Base-by-base conservation (phyloP, 208 protist species). In the Porcisia deanei region DNA sequence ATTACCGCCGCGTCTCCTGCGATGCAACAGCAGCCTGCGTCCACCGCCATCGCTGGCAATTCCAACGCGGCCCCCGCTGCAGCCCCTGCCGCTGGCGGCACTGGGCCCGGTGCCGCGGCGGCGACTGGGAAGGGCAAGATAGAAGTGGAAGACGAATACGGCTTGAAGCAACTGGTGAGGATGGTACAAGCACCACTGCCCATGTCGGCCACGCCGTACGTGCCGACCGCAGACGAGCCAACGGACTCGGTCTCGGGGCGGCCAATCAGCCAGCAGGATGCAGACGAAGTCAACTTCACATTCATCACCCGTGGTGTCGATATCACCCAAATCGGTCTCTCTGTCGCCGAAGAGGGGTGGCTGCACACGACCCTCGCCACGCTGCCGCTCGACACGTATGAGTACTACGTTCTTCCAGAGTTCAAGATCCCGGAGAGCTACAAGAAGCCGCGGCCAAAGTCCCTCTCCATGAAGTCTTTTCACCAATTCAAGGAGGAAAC, bases 401-500 rank as follows among this genome's bases (percentile, higher is more conserved):
- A 92, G 71, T 84, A 89, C 55, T 89, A 80, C 22, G 85, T 96
- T n/a, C 76, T 93, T 45, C 88, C 92, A 3, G 89, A 95, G 75
- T 93, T 88, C 71, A 84, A 88, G 65, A 90, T 94, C 66, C 90
- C 93, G 0, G 88, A 94, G 16, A 90, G 90, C 84, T 97, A 97
- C 82, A 89, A 86, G 74, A 89, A 92, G 73, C 81, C 88, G 30
- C 89, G 88, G 45, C 93, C 90, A 49, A 85, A 86, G 63, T 82
- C 84, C 49, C 90, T 94, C 20, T 90, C 89, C 8, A 86, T 97
- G 75, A 92, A 91, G 71, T 84, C 91, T 47, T 96, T 98, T 68
- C 81, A 88, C 12, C 89, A 96, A 75, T 98, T 97, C 79, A 96
- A 97, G 71, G 85, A 99, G 41, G 96, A 99, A 25, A 99, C 98